phyloP scores from a whole-genome alignment of 2,329 filamentous ascomycete species.

The Kalmusia sp. region DNA sequence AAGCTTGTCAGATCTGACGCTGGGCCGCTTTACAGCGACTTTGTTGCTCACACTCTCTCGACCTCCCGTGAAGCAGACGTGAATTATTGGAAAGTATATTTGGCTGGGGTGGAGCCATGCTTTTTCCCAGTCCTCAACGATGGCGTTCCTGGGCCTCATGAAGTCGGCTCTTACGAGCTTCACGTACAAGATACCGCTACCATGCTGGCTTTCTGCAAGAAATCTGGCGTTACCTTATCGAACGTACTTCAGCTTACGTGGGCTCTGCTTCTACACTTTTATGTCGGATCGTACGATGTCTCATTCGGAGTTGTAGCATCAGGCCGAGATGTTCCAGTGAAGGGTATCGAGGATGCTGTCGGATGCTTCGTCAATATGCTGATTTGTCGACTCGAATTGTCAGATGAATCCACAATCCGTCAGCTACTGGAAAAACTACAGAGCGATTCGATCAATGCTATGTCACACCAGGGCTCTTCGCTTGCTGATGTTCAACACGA shows the following conservation, averaged over 20 bases:
- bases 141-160: conserved; percentile 39
- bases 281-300: conserved; percentile 56
- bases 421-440: conserved; percentile 55
- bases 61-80: conserved; percentile 41
- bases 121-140: conserved; percentile 53
- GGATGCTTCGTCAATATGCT: conserved; percentile 65
- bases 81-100: conserved; percentile 55
- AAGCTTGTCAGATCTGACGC: conserved; percentile 45
- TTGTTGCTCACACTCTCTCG: conserved; percentile 42
- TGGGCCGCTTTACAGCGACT: conserved; percentile 48
- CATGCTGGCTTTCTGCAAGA: conserved; percentile 47
- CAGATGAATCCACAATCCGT: conserved; percentile 42
- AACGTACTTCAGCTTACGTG: conserved; percentile 61
- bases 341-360: conserved; percentile 56
- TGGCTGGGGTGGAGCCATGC: conserved; percentile 55
- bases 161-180: conserved; percentile 48
- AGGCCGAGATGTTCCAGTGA: conserved; percentile 60
- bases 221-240: conserved; percentile 55
- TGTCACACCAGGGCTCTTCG: conserved; percentile 60
- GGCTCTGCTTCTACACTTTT: conserved; percentile 58
- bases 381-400: conserved; percentile 55
- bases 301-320: conserved; percentile 63
- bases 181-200: conserved; percentile 38
- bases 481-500: conserved; percentile 47
- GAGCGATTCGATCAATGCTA: conserved; percentile 53